These are phyloP conservation scores for Gossypium lobatum DNA, from an alignment of 441 rosid species.

Conservation along the genomic window DNA sequence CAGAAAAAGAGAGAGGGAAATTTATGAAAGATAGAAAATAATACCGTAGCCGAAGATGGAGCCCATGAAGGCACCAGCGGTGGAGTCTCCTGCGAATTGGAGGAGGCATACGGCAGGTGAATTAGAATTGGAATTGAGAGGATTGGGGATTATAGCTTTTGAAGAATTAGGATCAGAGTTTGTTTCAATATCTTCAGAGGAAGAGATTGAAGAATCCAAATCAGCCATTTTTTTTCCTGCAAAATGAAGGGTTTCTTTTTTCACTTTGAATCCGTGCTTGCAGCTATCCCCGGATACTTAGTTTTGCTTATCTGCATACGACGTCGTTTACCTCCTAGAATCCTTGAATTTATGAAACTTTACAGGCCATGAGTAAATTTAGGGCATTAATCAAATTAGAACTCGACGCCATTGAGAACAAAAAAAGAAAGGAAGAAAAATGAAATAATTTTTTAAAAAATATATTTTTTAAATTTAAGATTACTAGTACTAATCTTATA, in stretches of 20 bases:
- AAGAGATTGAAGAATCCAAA: slow-evolving; percentile 40
- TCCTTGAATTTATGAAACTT: too few species aligned
- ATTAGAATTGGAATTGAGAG: slow-evolving; percentile 22
- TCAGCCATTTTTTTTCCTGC: slow-evolving; percentile 25
- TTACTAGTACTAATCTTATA: too few species aligned
- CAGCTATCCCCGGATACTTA: too few species aligned
- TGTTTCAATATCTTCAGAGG: slow-evolving; percentile 22
- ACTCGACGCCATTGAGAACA: too few species aligned
- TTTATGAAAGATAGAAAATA: not conserved
- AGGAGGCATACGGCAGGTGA: slow-evolving; percentile 55
- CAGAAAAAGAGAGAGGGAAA: not conserved
- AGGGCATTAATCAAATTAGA: too few species aligned
- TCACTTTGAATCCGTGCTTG: too few species aligned
- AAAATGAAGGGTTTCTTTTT: too few species aligned
- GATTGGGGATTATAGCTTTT: slow-evolving; percentile 28
- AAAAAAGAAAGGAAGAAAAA: too few species aligned
- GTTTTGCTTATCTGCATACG: not conserved
- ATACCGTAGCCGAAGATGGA: slow-evolving; percentile 75
- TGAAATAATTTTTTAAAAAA: too few species aligned
- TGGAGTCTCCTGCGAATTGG: slow-evolving; percentile 68
- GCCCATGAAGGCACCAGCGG: slow-evolving; percentile 82
- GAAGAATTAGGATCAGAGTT: slow-evolving; percentile 28
- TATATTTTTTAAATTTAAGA: too few species aligned
- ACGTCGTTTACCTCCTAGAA: not conserved
- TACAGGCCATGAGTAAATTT: too few species aligned